A percentile compares a stretch with the other conserved stretches of the same genome.
Evolutionary conservation across 1,284 basidiomycete species (phyloP).

Genomic region (Marasmius oreades): DNA sequence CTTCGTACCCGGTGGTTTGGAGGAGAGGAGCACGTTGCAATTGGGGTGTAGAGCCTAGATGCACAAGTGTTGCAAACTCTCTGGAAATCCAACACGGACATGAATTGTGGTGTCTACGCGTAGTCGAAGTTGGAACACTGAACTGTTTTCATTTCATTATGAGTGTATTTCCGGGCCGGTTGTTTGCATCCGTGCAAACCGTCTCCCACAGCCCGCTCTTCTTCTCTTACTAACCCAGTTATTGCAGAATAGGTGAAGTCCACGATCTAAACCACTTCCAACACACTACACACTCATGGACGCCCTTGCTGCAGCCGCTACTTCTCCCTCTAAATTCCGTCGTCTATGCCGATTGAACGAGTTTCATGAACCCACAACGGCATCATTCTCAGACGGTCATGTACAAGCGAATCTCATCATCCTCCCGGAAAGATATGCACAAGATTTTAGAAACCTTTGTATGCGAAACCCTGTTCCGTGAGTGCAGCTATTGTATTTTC

Average conservation of each 20-base stretch:
- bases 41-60: not conserved
- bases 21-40: not conserved
- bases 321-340: not conserved
- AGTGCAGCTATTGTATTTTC: not conserved
- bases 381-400: not conserved
- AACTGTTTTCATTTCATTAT: too few relatives aligned
- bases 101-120: too few relatives aligned
- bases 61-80: too few relatives aligned
- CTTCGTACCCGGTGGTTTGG: not conserved
- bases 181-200: too few relatives aligned
- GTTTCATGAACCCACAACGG: conserved; percentile 1
- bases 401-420: not conserved
- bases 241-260: too few relatives aligned
- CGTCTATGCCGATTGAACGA: not conserved
- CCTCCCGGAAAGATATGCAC: not conserved
- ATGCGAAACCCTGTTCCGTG: conserved; percentile 1
- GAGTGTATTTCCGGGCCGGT: too few relatives aligned
- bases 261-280: too few relatives aligned
- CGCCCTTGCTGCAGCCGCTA: not conserved
- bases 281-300: too few relatives aligned
- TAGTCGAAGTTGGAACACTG: too few relatives aligned
- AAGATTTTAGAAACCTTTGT: not conserved
- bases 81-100: too few relatives aligned
- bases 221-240: too few relatives aligned
- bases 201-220: too few relatives aligned